A percentile compares a stretch with the other conserved stretches of the same genome.
phyloP scores from a whole-genome alignment of 306 rosid genomes.

The cucumber (Cucumis sativus) region Cucumber_9930_V3 NC_026660.2:22432001-22432500 shows the following conservation, averaged over 20 bases:
- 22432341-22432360: too few relatives aligned
- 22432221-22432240: neutral
- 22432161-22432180: neutral
- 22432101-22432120: neutral
- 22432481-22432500: slow-evolving; percentile 86
- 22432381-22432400: too few relatives aligned
- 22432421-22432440: neutral
- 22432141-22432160: neutral
- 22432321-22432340: too few relatives aligned
- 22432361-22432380: too few relatives aligned
- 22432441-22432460: slow-evolving; percentile 70
- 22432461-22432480: slow-evolving; percentile 85
- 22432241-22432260: too few relatives aligned
- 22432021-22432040: neutral
- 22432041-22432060: neutral
- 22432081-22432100: neutral
- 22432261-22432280: too few relatives aligned
- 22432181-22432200: neutral
- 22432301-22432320: too few relatives aligned
- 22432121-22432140: neutral
- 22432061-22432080: neutral
- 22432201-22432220: neutral
- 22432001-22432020: slow-evolving; percentile 73
- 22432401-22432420: neutral
- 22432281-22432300: too few relatives aligned